A percentile compares a stretch with the other conserved stretches of the same genome.
These are phyloP conservation scores for Platismatia glauca DNA, from an alignment of 495 filamentous ascomycete species.

Conservation along the genomic window DNA sequence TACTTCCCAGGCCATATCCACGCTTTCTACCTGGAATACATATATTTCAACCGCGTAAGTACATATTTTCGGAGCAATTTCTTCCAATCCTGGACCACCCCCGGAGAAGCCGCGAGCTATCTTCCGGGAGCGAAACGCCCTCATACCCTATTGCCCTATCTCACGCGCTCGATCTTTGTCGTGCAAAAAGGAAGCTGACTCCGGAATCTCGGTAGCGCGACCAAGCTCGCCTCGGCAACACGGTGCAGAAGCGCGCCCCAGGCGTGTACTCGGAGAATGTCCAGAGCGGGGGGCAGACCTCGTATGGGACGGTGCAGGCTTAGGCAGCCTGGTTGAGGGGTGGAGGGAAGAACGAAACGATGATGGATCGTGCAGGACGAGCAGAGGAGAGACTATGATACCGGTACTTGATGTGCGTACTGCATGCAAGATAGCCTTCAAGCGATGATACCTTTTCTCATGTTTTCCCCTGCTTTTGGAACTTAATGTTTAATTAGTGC, in stretches of 20 bases:
- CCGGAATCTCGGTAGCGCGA: not conserved
- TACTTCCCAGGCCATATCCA: conserved; percentile 78
- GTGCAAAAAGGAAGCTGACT: not conserved
- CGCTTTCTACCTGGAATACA: conserved; percentile 83
- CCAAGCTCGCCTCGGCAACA: conserved; percentile 41
- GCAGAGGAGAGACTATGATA: not conserved
- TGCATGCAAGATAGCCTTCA: not conserved
- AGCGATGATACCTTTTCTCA: conserved; percentile 3
- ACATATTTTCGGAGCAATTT: not conserved
- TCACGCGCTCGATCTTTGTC: not conserved
- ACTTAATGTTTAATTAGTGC: not conserved
- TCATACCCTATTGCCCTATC: not conserved
- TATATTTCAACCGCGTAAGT: conserved; percentile 61
- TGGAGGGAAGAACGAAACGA: not conserved
- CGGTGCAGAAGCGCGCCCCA: conserved; percentile 45
- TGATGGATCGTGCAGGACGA: not conserved
- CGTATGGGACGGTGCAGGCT: conserved; percentile 26
- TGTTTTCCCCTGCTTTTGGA: not conserved
- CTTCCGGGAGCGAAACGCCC: not conserved
- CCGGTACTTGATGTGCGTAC: not conserved
- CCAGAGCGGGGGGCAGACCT: conserved; percentile 53
- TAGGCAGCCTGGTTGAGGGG: not conserved
- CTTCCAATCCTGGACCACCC: not conserved
- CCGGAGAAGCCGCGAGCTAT: conserved; percentile 32
- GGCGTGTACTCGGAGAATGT: conserved; percentile 76